These are phyloP conservation scores for Lentinula boryana DNA, from an alignment of 768 basidiomycete genomes.

Conservation along the genomic window DNA sequence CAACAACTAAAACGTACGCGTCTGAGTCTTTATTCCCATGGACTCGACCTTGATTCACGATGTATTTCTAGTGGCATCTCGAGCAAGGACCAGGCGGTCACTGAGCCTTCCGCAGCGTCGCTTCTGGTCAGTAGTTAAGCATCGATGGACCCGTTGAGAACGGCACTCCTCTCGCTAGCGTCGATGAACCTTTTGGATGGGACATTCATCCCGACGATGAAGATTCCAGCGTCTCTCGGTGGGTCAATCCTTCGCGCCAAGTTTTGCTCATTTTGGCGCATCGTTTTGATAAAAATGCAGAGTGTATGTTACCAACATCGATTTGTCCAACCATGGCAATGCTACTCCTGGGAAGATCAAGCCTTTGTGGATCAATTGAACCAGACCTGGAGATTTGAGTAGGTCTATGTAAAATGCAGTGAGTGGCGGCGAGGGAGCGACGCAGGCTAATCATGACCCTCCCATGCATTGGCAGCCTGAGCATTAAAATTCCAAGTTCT, in stretches of 20 bases:
- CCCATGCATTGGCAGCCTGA: too few relatives aligned
- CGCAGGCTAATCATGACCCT: too few relatives aligned
- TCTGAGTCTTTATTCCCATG: not conserved
- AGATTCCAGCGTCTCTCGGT: conserved; percentile 21
- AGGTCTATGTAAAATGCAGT: not conserved
- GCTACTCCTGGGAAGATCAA: conserved; percentile 32
- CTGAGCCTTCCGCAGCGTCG: conserved; percentile 22
- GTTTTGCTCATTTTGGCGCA: not conserved
- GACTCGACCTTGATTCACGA: not conserved
- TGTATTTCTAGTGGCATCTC: conserved; percentile 30
- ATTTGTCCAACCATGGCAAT: conserved; percentile 38
- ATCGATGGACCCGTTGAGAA: conserved; percentile 14
- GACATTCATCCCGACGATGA: conserved; percentile 25
- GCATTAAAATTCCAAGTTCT: not conserved
- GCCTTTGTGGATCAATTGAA: conserved; percentile 36
- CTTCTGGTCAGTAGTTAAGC: conserved; percentile 22
- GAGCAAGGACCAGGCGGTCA: conserved; percentile 10
- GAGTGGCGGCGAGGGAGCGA: too few relatives aligned
- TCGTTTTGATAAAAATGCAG: conserved; percentile 15
- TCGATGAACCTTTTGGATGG: conserved; percentile 21
- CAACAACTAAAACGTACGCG: conserved; percentile 36
- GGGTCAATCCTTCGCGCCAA: not conserved
- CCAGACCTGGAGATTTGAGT: conserved; percentile 35
- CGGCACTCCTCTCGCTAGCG: conserved; percentile 22
- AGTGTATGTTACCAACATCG: conserved; percentile 21